phyloP scores from a whole-genome alignment of 1,284 basidiomycete species.

The Moesziomyces globuligerus region DNA sequence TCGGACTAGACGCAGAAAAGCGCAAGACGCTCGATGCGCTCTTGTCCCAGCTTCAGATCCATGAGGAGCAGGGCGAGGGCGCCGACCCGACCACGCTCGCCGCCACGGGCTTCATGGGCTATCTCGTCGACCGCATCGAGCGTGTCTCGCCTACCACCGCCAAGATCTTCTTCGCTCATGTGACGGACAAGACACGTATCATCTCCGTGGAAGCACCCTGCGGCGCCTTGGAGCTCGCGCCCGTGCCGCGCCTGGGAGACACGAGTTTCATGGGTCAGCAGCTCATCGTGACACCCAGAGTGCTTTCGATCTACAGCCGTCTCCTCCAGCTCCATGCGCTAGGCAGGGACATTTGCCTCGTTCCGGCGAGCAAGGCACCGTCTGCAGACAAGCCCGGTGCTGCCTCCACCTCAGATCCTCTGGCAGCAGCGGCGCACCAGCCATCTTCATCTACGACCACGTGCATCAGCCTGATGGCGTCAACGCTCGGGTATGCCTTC shows the following conservation, averaged over 20 bases:
- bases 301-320: conserved; percentile 61
- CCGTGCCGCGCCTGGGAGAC: conserved; percentile 48
- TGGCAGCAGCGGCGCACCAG: conserved; percentile 43
- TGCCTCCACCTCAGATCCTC: conserved; percentile 30
- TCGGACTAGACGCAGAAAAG: conserved; percentile 53
- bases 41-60: conserved; percentile 53
- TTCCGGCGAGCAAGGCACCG: conserved; percentile 49
- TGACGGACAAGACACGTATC: conserved; percentile 8
- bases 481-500: conserved; percentile 66
- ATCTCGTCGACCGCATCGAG: conserved; percentile 42
- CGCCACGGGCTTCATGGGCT: conserved; percentile 61
- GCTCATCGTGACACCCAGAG: conserved; percentile 63
- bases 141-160: conserved; percentile 34
- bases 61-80: conserved; percentile 52
- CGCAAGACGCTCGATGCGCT: conserved; percentile 56
- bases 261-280: conserved; percentile 22
- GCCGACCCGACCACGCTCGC: conserved; percentile 19
- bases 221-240: conserved; percentile 51
- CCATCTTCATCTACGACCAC: conserved; percentile 67
- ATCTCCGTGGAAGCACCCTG: conserved; percentile 52
- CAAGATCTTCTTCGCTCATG: conserved; percentile 56
- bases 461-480: conserved; percentile 64
- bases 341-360: conserved; percentile 62
- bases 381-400: conserved; percentile 26
- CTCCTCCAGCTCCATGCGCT: conserved; percentile 67